phyloP scores from a whole-genome alignment of 805 yeast species.

The Kodamaea leandrae region DNA sequence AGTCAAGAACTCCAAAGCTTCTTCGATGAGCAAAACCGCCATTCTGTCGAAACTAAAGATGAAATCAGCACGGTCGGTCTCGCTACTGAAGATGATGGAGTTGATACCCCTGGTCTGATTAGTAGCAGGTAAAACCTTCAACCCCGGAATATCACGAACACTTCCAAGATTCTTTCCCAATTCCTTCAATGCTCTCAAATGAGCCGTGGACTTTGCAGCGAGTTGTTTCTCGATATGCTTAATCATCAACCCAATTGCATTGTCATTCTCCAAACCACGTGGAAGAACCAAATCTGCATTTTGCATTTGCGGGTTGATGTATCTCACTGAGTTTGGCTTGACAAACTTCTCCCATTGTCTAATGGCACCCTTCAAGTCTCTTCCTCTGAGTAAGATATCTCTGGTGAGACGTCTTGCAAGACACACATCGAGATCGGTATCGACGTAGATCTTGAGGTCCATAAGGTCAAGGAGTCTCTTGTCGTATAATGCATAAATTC shows the following conservation, averaged over 20 bases:
- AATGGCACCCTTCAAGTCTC: slow-evolving; percentile 79
- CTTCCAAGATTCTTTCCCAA: slow-evolving; percentile 39
- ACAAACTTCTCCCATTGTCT: slow-evolving; percentile 90
- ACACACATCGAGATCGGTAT: slow-evolving; percentile 91
- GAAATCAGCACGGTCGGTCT: slow-evolving; percentile 68
- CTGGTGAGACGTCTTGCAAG: slow-evolving; percentile 83
- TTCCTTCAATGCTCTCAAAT: slow-evolving; percentile 58
- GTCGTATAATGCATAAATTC: slow-evolving; percentile 80
- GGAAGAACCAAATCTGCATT: slow-evolving; percentile 90
- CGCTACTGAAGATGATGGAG: slow-evolving; percentile 60
- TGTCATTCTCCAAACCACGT: slow-evolving; percentile 75
- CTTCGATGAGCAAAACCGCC: slow-evolving; percentile 65
- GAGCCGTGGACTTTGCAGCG: slow-evolving; percentile 59
- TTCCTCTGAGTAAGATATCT: slow-evolving; percentile 81
- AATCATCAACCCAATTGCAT: slow-evolving; percentile 78
- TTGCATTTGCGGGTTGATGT: slow-evolving; percentile 71
- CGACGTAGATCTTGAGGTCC: slow-evolving; percentile 88
- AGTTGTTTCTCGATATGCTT: slow-evolving; percentile 76
- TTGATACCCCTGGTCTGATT: slow-evolving; percentile 72
- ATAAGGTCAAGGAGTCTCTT: slow-evolving; percentile 65
- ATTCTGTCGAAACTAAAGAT: slow-evolving; percentile 83
- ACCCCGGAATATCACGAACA: slow-evolving; percentile 18
- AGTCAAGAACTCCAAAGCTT: slow-evolving; percentile 59
- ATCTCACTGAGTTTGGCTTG: slow-evolving; percentile 83
- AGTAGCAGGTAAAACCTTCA: slow-evolving; percentile 43